Evolutionary conservation across 805 yeast genomes (phyloP).

Genomic region (Wickerhamiella spandovensis): DNA sequence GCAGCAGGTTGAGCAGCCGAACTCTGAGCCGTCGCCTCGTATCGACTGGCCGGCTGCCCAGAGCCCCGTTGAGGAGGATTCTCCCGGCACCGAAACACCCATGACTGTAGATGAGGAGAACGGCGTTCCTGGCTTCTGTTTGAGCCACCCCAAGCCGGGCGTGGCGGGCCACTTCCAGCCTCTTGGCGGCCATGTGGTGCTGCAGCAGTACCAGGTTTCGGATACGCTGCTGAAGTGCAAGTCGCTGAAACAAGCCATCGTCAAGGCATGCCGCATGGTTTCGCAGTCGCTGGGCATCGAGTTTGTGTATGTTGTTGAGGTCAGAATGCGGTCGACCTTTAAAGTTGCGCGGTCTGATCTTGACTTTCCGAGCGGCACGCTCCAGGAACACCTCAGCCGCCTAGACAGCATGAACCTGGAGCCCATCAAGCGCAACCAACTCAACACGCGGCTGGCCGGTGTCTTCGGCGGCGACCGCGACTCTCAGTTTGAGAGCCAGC

Average conservation of each 20-base stretch:
- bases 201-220: slow-evolving; percentile 20
- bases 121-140: slow-evolving; percentile 1
- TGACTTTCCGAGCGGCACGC: neutral
- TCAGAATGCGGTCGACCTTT: slow-evolving; percentile 6
- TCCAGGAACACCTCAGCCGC: neutral
- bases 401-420: neutral
- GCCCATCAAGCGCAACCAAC: neutral
- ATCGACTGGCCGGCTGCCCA: neutral
- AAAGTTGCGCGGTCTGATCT: neutral
- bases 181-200: slow-evolving; percentile 6
- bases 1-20: neutral
- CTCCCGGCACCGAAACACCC: slow-evolving; percentile 1
- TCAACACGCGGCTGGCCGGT: slow-evolving; percentile 11
- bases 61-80: neutral
- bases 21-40: neutral
- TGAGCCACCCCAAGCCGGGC: neutral
- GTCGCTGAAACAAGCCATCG: slow-evolving; percentile 16
- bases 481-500: slow-evolving; percentile 10
- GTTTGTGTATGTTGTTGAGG: slow-evolving; percentile 20
- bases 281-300: slow-evolving; percentile 16
- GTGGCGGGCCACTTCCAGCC: neutral
- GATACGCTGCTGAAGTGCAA: slow-evolving; percentile 16
- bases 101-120: neutral
- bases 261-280: slow-evolving; percentile 19
- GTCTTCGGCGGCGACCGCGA: slow-evolving; percentile 3